A percentile compares a stretch with the other conserved stretches of the same genome.
Evolutionary conservation across 2,329 filamentous ascomycete species (phyloP).

Genomic region (Claviceps maximensis): DNA sequence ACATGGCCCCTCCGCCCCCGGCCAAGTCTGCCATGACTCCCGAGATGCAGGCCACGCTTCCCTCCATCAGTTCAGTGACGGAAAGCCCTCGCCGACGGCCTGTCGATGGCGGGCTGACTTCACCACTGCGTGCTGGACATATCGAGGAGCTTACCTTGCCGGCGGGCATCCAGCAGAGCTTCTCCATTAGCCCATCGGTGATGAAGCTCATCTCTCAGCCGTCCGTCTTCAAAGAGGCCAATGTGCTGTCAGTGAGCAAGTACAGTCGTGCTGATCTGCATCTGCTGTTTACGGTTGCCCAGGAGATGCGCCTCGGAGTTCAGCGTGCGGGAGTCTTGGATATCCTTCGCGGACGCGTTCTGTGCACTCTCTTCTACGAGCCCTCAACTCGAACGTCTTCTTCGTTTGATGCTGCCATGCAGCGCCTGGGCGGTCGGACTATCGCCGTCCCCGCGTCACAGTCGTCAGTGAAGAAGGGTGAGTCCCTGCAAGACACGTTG

Average conservation of each 20-base stretch:
- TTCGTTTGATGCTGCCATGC: slow-evolving; percentile 97
- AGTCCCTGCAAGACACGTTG: slow-evolving; percentile 84
- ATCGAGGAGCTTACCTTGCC: slow-evolving; percentile 34
- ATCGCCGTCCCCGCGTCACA: slow-evolving; percentile 69
- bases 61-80: slow-evolving; percentile 21
- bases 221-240: slow-evolving; percentile 78
- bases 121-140: slow-evolving; percentile 12
- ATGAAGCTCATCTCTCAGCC: slow-evolving; percentile 57
- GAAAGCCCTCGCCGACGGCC: slow-evolving; percentile 23
- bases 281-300: slow-evolving; percentile 86
- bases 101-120: slow-evolving; percentile 15
- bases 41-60: slow-evolving; percentile 37
- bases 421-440: slow-evolving; percentile 82
- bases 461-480: slow-evolving; percentile 88
- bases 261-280: slow-evolving; percentile 83
- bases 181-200: slow-evolving; percentile 47
- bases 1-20: slow-evolving; percentile 61
- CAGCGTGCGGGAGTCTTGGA: slow-evolving; percentile 84
- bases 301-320: slow-evolving; percentile 93
- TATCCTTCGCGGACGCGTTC: slow-evolving; percentile 70
- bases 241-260: slow-evolving; percentile 84
- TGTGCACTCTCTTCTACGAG: slow-evolving; percentile 95
- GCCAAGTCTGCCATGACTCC: slow-evolving; percentile 49
- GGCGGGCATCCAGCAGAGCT: slow-evolving; percentile 35
- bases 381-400: slow-evolving; percentile 90